Evolutionary conservation across 768 basidiomycete species (phyloP), one percentile per base, ranked within the genome.

Genomic region (Pleurotus ostreatus): DNA sequence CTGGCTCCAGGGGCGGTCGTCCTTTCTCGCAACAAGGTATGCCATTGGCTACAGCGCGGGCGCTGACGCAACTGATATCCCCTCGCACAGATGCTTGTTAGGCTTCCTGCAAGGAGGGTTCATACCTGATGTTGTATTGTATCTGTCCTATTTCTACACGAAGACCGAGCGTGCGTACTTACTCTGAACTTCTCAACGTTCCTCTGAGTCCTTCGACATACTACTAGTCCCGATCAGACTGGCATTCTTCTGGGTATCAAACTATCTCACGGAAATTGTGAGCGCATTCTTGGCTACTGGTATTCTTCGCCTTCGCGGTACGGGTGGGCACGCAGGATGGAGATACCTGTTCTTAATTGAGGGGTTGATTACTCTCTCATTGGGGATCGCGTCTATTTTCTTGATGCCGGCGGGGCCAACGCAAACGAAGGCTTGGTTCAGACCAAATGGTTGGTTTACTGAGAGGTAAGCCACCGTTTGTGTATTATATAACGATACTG

Each of bases 171-270:
- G 82, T 81, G 59, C 63, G 78, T 68, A 53, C 8, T 25, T 4
- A 56, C 56, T 13, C 26, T 30, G 45, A 34, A 15, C 20, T 15
- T 13, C 43, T 12, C 8, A 20, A 18, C 5, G 18, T 11, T 30
- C 41, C 43, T 12, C 22, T 11, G 8, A 30, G 30, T 30, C 30
- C 8, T 25, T 30, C 46, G 55, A 48, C 13, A 20, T 20, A 20
- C 54, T 26, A 39, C 30, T 59, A 82, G 79, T 86, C 0, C 83
- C 86, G 2, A 78, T 86, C 43, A 78, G 87, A 13, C 73, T 89
- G 7, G 85, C 84, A 1, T 81, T 77, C 61, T 87, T 88, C 73
- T 89, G 85, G 85, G 73, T 80, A 22, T 81, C 82, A 3, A 79
- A 80, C 65, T 82, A 86, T 53, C 52, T 78, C 1, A 72, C 80